Conservation (phyloP, 164 flowering plant species). For the Warburgia ugandensis region DNA sequence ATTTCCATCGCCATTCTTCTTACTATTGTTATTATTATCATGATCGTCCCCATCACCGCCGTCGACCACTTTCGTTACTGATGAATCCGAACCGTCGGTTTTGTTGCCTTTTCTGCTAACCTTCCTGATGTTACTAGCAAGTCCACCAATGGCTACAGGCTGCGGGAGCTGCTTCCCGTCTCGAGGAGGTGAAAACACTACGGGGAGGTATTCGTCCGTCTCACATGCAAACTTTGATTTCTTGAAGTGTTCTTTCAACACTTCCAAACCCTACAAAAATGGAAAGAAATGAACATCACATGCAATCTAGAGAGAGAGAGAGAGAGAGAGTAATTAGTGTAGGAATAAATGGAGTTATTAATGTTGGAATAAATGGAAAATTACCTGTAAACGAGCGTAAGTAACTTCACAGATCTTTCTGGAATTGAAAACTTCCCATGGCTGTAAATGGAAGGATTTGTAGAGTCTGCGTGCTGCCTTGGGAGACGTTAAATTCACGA, state of each 20-base stretch:
- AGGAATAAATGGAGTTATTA: no score
- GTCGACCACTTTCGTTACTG: no score
- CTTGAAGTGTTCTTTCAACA: constrained; percentile 80
- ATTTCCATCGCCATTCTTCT: no score
- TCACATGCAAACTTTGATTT: constrained; percentile 80
- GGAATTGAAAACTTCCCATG: constrained; percentile 90
- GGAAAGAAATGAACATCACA: neutral
- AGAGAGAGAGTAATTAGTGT: neutral
- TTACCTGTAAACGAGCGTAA: constrained; percentile 85
- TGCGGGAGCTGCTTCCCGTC: no score
- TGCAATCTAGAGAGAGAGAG: neutral
- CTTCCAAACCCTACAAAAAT: constrained; percentile 54
- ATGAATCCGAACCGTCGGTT: no score
- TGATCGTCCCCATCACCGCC: no score
- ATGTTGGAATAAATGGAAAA: no score
- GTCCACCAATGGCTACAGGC: no score
- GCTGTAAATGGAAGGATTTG: constrained; percentile 71
- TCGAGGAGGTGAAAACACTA: constrained; percentile 75
- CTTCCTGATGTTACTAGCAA: no score
- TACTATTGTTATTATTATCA: no score
- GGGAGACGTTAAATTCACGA: constrained; percentile 85
- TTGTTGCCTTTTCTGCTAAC: no score
- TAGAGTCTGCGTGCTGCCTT: constrained; percentile 71
- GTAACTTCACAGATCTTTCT: constrained; percentile 80
- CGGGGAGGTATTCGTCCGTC: constrained; percentile 72